phyloP scores from a whole-genome alignment of 1,139 yeast species.

The Meyerozyma elateridarum region DNA sequence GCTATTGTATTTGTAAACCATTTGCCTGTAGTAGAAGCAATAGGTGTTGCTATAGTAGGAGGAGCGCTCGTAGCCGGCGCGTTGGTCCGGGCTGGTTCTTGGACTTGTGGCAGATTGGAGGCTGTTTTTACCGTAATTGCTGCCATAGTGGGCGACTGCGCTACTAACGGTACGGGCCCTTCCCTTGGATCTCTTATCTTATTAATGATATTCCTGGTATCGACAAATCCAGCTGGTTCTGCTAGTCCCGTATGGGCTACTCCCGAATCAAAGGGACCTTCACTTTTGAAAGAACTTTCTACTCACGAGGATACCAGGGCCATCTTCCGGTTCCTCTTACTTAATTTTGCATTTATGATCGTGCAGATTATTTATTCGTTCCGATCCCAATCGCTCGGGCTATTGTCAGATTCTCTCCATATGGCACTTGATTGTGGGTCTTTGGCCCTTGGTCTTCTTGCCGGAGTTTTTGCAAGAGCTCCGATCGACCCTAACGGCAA shows the following conservation, averaged over 20 bases:
- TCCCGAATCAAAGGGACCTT: conserved; percentile 1
- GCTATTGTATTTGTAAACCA: too few species aligned
- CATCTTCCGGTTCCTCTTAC: conserved; percentile 77
- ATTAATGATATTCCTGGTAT: too few species aligned
- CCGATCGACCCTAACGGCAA: conserved; percentile 52
- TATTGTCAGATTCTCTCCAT: conserved; percentile 88
- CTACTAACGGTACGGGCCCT: too few species aligned
- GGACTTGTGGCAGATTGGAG: neutral
- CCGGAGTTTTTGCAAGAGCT: conserved; percentile 57
- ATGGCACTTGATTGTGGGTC: conserved; percentile 96
- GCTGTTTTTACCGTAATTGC: neutral
- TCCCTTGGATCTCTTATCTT: too few species aligned
- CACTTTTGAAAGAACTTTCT: conserved; percentile 31
- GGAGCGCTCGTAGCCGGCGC: neutral
- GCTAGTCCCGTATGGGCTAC: too few species aligned
- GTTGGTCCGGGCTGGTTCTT: neutral
- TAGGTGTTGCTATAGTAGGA: too few species aligned
- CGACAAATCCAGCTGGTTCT: too few species aligned
- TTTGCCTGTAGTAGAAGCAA: too few species aligned
- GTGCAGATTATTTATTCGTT: conserved; percentile 88
- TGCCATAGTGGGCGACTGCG: neutral
- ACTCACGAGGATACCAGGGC: conserved; percentile 76
- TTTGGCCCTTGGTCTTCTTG: conserved; percentile 80
- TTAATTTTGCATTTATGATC: conserved; percentile 91
- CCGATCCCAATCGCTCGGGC: conserved; percentile 85